Base-by-base conservation (phyloP, 2,329 filamentous ascomycete genomes). In the Neonectria faginata region DNA sequence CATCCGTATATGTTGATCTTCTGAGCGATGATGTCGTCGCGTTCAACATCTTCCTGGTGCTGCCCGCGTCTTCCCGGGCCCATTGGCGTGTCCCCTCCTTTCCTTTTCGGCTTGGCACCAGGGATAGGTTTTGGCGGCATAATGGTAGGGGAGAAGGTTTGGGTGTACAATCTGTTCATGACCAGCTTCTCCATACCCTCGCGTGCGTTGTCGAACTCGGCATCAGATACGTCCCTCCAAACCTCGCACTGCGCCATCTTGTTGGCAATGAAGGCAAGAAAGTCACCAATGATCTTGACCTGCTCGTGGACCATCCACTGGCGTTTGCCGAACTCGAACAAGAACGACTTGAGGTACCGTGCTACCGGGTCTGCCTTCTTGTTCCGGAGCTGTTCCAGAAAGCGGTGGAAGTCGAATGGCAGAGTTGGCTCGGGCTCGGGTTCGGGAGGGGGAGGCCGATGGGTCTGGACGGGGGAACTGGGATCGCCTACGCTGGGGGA, bases 251-350 rank as follows among this genome's bases (percentile, higher is more conserved):
- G 88, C 14, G 91, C 93, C 97, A 99, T 99, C 82, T 98, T 98
- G 81, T 97, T 97, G 58, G 92, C 92, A 68, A 99, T 99, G 75
- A 99, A 99, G 48, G 94, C 90, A 52, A 99, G 83, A 72, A 99
- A 99, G 77, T 99, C 97, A 70, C 93, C 89, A 66, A 99, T 97
- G 67, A 99, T 98, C 81, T 99, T 99, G 77, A 98, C 96, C 79
- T 99, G 96, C 80, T 99, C 96, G 77, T 99, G 96, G 7, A 97
- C 96, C 92, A 97, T 97, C 96, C 96, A 99, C 79, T 98, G 96
- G 71, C 94, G 93, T 82, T 98, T 99, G 39, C 90, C 93, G 79
- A 99, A 99, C 78, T 99, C 97, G 53, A 89, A 89, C 31, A 99
- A 82, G 74, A 99, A 99, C 0, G 96, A 98, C 69, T 97, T 92